phyloP scores from a whole-genome alignment of 2,329 filamentous ascomycete genomes.

The Epichloe gansuensis region DNA sequence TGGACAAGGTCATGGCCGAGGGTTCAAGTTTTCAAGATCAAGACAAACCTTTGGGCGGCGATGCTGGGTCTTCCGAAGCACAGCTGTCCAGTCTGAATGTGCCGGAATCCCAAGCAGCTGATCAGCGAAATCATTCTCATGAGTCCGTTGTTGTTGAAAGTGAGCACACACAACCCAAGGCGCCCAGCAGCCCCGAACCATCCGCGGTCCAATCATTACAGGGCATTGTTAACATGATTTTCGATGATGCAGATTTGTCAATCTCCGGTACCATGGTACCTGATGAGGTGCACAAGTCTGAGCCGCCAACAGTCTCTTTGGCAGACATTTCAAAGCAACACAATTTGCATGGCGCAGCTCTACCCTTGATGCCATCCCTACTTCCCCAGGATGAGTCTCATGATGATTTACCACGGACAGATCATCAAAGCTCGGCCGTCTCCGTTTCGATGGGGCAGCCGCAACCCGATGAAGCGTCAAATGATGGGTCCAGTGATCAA shows the following conservation, averaged over 20 bases:
- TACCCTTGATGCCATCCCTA: conserved; percentile 12
- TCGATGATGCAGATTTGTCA: conserved; percentile 9
- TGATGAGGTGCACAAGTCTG: conserved; percentile 10
- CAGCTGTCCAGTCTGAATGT: background rate
- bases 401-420: conserved; percentile 7
- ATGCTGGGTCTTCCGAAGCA: background rate
- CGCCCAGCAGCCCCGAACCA: conserved; percentile 6
- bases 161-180: background rate
- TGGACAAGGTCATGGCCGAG: conserved; percentile 6
- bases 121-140: background rate
- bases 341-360: conserved; percentile 11
- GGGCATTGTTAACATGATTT: conserved; percentile 11
- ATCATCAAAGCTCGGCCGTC: conserved; percentile 12
- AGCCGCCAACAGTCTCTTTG: conserved; percentile 24
- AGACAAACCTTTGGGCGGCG: background rate
- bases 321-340: conserved; percentile 23
- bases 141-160: background rate
- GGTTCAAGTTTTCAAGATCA: background rate
- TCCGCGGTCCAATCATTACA: conserved; percentile 12
- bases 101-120: background rate
- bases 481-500: conserved; percentile 10
- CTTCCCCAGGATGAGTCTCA: conserved; percentile 7
- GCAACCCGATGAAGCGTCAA: conserved; percentile 12
- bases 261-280: conserved; percentile 11
- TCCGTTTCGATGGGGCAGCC: conserved; percentile 16